Conservation (phyloP, 2,329 filamentous ascomycete species). For the Ceratocystis diversiconidia region DNA sequence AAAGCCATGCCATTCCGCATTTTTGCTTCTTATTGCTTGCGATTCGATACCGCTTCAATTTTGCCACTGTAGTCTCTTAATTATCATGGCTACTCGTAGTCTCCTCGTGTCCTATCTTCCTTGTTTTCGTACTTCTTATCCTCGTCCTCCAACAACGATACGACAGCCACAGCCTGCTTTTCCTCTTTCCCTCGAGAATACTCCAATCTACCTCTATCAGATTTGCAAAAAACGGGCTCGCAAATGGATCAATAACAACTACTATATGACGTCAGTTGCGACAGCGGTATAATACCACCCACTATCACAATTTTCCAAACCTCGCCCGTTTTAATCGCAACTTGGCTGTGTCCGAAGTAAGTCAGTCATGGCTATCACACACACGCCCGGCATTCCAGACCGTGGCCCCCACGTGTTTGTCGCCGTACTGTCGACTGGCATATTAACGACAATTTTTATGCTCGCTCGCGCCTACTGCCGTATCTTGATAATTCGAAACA, state of each 20-base stretch:
- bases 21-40: background rate
- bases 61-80: background rate
- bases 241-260: background rate
- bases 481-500: slow-evolving; percentile 53
- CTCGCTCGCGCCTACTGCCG: slow-evolving; percentile 59
- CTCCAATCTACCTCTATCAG: background rate
- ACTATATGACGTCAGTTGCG: background rate
- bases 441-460: slow-evolving; percentile 61
- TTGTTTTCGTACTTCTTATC: background rate
- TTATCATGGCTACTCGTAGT: background rate
- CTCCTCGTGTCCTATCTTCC: background rate
- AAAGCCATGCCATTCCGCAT: background rate
- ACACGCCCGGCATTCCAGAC: slow-evolving; percentile 27
- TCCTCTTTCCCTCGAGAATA: background rate
- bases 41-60: background rate
- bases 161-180: too few species aligned
- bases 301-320: background rate
- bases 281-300: background rate
- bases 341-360: background rate
- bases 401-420: slow-evolving; percentile 50
- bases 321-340: background rate
- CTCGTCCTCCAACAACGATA: background rate
- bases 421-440: slow-evolving; percentile 55
- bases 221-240: background rate
- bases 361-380: slow-evolving; percentile 12